Evolutionary conservation across 441 rosid genomes (phyloP).

Genomic region (Adansonia grandidieri): DNA sequence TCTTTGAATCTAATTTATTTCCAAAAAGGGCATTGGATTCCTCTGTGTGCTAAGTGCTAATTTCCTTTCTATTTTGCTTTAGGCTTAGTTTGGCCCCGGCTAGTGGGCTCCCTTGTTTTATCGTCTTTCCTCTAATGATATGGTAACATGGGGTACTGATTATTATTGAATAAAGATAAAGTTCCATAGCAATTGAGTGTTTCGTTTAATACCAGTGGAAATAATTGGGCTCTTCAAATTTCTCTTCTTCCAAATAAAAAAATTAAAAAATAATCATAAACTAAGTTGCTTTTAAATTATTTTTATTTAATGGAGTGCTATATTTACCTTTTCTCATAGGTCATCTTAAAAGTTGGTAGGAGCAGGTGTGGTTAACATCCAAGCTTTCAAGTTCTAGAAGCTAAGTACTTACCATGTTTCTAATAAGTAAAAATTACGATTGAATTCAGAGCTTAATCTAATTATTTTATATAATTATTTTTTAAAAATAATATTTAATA

Average conservation of each 20-base stretch:
- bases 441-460: no score
- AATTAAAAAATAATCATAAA: background rate
- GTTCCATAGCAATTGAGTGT: background rate
- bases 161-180: background rate
- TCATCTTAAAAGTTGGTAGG: no score
- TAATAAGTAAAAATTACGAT: no score
- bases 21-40: constrained; percentile 31
- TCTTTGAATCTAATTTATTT: constrained; percentile 25
- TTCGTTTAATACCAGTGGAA: background rate
- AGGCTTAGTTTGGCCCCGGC: no score
- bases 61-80: background rate
- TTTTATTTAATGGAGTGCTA: background rate
- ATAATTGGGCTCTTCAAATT: background rate
- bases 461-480: no score
- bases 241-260: no score
- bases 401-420: no score
- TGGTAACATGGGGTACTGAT: background rate
- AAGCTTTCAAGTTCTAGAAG: no score
- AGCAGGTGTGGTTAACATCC: no score
- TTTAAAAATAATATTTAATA: no score
- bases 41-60: background rate
- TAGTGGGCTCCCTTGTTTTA: constrained; percentile 23
- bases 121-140: background rate
- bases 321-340: background rate
- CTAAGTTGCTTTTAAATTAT: no score